A percentile compares a stretch with the other conserved stretches of the same genome.
phyloP scores from a whole-genome alignment of 1,139 yeast genomes.

The Insectozyma bohioensis region DNA sequence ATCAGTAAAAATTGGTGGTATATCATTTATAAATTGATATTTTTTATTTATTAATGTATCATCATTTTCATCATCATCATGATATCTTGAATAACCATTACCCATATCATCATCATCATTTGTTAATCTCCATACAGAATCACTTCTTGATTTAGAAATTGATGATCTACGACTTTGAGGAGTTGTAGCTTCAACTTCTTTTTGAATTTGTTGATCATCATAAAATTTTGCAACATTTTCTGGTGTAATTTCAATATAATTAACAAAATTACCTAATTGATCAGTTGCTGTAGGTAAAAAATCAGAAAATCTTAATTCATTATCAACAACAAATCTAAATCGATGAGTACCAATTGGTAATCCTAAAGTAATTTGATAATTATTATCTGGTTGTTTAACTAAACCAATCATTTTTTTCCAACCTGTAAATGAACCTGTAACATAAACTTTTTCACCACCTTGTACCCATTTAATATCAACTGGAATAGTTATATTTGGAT shows the following conservation, averaged over 20 bases:
- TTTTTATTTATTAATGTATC: conserved; percentile 16
- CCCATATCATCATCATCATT: conserved; percentile 80
- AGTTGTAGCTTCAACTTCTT: conserved; percentile 6
- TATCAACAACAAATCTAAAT: conserved; percentile 48
- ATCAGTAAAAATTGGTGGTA: conserved; percentile 89
- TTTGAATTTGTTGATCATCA: conserved; percentile 16
- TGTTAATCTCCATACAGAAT: conserved; percentile 56
- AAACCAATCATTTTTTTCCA: conserved; percentile 54
- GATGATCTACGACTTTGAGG: conserved; percentile 24
- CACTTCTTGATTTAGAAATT: conserved; percentile 35
- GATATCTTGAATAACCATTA: conserved; percentile 73
- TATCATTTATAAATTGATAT: conserved; percentile 58
- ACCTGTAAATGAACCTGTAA: conserved; percentile 51
- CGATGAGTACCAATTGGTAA: conserved; percentile 50
- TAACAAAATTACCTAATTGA: conserved; percentile 52
- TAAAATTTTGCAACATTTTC: conserved; percentile 34
- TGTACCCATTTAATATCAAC: conserved; percentile 90
- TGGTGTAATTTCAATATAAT: conserved; percentile 48
- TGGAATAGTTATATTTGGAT: conserved; percentile 52
- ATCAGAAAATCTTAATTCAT: conserved; percentile 48
- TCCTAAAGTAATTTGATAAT: conserved; percentile 42
- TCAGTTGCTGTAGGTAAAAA: conserved; percentile 51
- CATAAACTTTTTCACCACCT: conserved; percentile 83
- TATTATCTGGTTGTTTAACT: conserved; percentile 47
- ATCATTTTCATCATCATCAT: conserved; percentile 37